Conservation (phyloP, 495 filamentous ascomycete genomes). For the Hypoxylon lenormandii region DNA sequence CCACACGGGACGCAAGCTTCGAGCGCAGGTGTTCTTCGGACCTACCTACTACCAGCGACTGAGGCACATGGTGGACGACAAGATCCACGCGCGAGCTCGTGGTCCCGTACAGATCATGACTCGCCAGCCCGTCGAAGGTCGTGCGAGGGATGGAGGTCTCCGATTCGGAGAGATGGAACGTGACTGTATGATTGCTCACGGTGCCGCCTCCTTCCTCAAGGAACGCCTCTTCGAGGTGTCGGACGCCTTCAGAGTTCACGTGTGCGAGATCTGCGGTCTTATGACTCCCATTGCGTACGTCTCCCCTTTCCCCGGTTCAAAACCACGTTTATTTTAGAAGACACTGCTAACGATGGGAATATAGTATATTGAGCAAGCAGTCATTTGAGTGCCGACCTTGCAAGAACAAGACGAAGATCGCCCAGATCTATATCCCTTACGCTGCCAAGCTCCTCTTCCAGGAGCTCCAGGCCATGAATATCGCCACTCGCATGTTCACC, state of each 20-base stretch:
- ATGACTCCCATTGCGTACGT: conserved; percentile 99
- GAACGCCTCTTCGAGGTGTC: conserved; percentile 96
- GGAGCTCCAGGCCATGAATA: conserved; percentile 97
- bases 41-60: conserved; percentile 99
- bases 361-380: conserved; percentile 91
- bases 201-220: conserved; percentile 94
- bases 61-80: conserved; percentile 99
- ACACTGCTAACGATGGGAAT: conserved; percentile 43
- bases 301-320: conserved; percentile 19
- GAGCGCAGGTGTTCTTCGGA: conserved; percentile 94
- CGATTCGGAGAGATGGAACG: conserved; percentile 99
- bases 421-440: conserved; percentile 96
- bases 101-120: conserved; percentile 98
- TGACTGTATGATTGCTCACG: conserved; percentile 99
- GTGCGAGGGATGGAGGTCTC: conserved; percentile 95
- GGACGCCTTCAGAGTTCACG: conserved; percentile 97
- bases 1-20: conserved; percentile 91
- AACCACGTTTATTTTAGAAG: too few relatives aligned
- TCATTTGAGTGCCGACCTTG: conserved; percentile 96
- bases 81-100: conserved; percentile 96
- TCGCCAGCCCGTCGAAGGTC: conserved; percentile 96
- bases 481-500: conserved; percentile 95
- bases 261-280: conserved; percentile 97
- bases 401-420: conserved; percentile 98
- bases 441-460: conserved; percentile 99